Evolutionary conservation across 1,139 yeast genomes (phyloP).

Genomic region (Nakaseomyces bracarensis): DNA sequence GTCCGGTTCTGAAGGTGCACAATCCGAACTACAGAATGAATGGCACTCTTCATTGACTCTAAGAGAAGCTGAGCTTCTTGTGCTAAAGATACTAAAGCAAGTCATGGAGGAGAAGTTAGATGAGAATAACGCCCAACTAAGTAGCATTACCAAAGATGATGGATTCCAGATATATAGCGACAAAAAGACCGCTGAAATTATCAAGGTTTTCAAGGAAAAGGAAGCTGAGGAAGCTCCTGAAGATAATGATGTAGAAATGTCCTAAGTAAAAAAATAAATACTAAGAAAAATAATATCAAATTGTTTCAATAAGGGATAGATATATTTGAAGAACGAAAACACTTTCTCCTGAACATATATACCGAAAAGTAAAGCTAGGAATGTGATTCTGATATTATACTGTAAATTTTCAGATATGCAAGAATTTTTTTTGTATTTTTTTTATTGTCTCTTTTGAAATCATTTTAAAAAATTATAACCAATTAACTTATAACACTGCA

Average conservation of each 20-base stretch:
- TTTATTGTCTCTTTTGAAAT: no score
- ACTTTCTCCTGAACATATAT: no score
- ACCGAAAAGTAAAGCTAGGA: no score
- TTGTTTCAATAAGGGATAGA: no score
- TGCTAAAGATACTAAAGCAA: constrained; percentile 85
- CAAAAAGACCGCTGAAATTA: constrained; percentile 75
- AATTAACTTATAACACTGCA: no score
- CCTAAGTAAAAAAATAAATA: constrained; percentile 11
- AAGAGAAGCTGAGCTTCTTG: constrained; percentile 85
- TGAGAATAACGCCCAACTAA: constrained; percentile 90
- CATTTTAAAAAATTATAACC: no score
- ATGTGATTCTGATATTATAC: no score
- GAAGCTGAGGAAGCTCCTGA: constrained; percentile 42
- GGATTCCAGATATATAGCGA: constrained; percentile 87
- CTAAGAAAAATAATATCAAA: background rate
- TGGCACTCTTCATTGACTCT: constrained; percentile 92
- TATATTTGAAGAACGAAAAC: no score
- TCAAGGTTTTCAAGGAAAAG: constrained; percentile 65
- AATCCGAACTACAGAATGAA: constrained; percentile 93
- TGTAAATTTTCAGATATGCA: no score
- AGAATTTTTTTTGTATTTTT: no score
- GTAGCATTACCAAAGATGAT: constrained; percentile 76
- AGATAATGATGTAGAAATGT: constrained; percentile 29
- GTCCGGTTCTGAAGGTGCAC: constrained; percentile 98
- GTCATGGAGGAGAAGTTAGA: constrained; percentile 99